Conservation (phyloP, 345 rosid species). For the Geranium brycei region DNA sequence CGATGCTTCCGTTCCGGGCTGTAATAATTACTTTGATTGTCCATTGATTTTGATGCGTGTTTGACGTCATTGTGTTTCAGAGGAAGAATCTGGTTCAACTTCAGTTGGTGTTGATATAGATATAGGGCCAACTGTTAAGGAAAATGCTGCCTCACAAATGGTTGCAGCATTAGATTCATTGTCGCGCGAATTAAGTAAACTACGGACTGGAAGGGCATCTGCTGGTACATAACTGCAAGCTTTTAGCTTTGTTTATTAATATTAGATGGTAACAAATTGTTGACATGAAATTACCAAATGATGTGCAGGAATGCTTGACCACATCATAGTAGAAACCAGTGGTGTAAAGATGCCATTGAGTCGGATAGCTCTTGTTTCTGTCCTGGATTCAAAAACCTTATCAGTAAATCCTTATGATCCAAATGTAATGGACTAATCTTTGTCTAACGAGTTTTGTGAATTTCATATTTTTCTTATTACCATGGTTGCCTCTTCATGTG, state of each 20-base stretch:
- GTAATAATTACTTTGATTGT: not conserved
- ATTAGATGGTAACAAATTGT: not conserved
- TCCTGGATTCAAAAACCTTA: conserved; percentile 73
- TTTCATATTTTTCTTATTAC: conserved; percentile 1
- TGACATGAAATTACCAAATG: conserved; percentile 1
- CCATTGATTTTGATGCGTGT: not conserved
- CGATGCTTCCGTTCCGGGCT: not conserved
- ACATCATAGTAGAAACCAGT: conserved; percentile 65
- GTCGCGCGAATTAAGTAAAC: conserved; percentile 60
- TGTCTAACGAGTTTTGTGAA: not conserved
- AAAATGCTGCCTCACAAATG: conserved; percentile 61
- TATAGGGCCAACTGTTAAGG: conserved; percentile 62
- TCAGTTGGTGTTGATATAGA: conserved; percentile 37
- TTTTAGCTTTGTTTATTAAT: not conserved
- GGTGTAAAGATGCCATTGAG: conserved; percentile 68
- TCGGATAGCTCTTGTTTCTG: conserved; percentile 81
- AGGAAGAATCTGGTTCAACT: conserved; percentile 52
- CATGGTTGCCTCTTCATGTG: not conserved
- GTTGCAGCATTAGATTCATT: conserved; percentile 75
- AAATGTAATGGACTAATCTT: conserved; percentile 29
- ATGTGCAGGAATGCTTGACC: conserved; percentile 83
- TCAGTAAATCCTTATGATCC: conserved; percentile 92
- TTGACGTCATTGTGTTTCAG: conserved; percentile 19
- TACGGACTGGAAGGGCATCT: conserved; percentile 86
- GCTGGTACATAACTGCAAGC: conserved; percentile 27